Evolutionary conservation across 768 basidiomycete genomes (phyloP), one percentile per base, ranked within the genome.

Genomic region (Tylopilus felleus): DNA sequence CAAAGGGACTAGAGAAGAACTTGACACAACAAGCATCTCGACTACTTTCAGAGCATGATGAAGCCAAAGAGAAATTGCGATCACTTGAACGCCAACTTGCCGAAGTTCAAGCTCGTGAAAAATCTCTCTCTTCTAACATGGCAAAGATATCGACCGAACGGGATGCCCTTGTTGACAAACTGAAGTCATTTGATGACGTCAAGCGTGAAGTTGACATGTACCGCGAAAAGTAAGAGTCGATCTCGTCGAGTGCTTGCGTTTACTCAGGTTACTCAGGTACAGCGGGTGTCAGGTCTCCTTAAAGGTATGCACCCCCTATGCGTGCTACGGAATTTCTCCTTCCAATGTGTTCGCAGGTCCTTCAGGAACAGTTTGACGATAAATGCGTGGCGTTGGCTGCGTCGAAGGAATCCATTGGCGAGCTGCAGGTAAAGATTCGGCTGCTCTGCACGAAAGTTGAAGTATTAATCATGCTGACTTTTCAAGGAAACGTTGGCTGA

Each of bases 331-430:
- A 1, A n/a, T 40, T 19, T 49, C 45, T 19, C 28, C 52, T 52
- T 9, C 28, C 39, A 55, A 3, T 13, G 23, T n/a, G 2, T 28
- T 33, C 42, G 19, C 55, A 82, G 77, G 66, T 75, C 35, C 70
- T 84, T 16, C 79, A 85, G 61, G 83, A 86, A 50, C 77, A 83
- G 23, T 80, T 80, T 49, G 84, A 86, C 13, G 77, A 82, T 16
- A 83, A 85, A 57, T 65, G 75, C 1, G 69, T 80, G 7, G 79
- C 81, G 2, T 66, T 84, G 44, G 74, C 76, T 23, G 65, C 84
- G 22, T 75, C 80, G 8, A 82, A 81, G 59, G 83, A 86, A 55
- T 72, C 78, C 6, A 65, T 75, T 19, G 80, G 75, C 2, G 81
- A 85, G 60, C 57, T 80, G 13, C 82, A 80, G 67, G 79, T 77